phyloP scores from a whole-genome alignment of 768 basidiomycete species.

The Leccinellum albellum region DNA sequence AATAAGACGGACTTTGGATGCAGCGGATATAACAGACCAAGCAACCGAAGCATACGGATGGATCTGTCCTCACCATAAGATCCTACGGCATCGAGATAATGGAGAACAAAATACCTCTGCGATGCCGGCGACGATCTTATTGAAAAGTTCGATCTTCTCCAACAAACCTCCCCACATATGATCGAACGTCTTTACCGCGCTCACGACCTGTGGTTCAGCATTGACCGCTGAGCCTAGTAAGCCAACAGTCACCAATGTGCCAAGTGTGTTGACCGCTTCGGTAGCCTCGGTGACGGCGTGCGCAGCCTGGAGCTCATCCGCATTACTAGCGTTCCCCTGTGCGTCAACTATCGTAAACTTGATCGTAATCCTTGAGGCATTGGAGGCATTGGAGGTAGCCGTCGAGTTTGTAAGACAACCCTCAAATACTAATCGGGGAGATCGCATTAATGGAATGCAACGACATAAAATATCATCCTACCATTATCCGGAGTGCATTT shows the following conservation, averaged over 20 bases:
- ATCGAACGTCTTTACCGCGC: background rate
- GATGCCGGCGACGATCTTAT: background rate
- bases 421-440: too few species aligned
- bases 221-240: background rate
- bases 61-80: background rate
- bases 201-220: too few species aligned
- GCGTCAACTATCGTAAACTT: background rate
- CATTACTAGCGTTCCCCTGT: background rate
- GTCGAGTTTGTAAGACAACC: background rate
- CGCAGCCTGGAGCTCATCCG: background rate
- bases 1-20: background rate
- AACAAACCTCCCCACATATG: background rate
- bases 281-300: background rate
- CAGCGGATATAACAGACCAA: background rate
- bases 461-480: background rate
- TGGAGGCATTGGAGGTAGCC: background rate
- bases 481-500: background rate
- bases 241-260: too few species aligned
- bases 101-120: background rate
- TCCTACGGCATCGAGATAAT: background rate
- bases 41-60: background rate
- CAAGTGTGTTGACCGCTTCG: background rate
- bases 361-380: background rate
- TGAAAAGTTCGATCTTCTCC: background rate
- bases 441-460: too few species aligned